Percentiles rank a stretch among this genome's conserved stretches.
Evolutionary conservation across 352 stramenopile genomes (phyloP).

Genomic region (Thalassiosira oceanica): DNA sequence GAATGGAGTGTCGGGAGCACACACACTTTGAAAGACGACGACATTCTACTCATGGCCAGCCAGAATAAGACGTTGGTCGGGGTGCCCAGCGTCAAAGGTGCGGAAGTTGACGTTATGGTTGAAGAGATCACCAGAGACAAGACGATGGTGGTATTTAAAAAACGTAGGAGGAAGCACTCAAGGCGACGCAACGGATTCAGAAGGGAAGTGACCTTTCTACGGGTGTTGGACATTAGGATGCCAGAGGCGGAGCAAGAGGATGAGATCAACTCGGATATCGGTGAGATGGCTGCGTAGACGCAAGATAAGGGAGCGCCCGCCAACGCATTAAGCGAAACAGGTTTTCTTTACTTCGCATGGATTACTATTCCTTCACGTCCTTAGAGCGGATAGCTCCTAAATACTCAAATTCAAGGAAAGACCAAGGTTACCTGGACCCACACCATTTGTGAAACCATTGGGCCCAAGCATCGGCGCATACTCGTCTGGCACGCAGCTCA

Average conservation of each 20-base stretch:
- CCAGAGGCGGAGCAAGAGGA: slow-evolving; percentile 46
- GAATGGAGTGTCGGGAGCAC: slow-evolving; percentile 64
- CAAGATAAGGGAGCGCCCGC: no score
- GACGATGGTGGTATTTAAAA: slow-evolving; percentile 84
- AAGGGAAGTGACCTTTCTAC: slow-evolving; percentile 74
- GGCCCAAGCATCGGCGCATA: no score
- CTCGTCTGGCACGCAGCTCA: no score
- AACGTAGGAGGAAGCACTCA: slow-evolving; percentile 79
- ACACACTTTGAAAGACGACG: slow-evolving; percentile 58
- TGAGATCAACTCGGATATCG: background rate
- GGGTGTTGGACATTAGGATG: slow-evolving; percentile 76
- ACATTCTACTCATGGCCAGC: slow-evolving; percentile 75
- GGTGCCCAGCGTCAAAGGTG: slow-evolving; percentile 73
- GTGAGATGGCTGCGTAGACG: background rate
- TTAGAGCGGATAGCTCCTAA: no score
- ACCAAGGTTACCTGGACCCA: no score
- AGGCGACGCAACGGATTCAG: slow-evolving; percentile 75
- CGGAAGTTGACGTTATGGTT: slow-evolving; percentile 81
- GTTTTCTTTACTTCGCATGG: no score
- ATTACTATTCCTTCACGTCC: no score
- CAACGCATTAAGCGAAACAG: no score
- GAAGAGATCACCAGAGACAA: slow-evolving; percentile 84
- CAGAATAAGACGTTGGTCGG: slow-evolving; percentile 75
- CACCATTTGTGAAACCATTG: no score
- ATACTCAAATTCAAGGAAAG: no score